Conservation (phyloP, 176 grass and related monocot species). For the Carex pumila region DNA sequence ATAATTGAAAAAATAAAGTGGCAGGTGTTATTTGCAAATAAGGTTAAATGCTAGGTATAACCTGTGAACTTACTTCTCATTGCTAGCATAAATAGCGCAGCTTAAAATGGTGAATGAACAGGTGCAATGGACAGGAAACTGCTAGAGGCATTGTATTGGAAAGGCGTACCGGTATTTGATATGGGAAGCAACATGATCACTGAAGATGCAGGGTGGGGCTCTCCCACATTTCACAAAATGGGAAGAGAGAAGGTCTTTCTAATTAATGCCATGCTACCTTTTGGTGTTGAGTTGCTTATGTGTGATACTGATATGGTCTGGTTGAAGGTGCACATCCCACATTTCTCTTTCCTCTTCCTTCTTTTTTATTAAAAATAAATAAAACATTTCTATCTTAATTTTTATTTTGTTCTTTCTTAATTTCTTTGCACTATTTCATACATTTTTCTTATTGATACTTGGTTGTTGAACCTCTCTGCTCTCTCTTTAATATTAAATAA, state of each 20-base stretch:
- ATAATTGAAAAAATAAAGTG: background rate
- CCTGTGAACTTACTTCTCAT: background rate
- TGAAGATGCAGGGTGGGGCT: conserved; percentile 84
- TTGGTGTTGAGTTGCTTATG: conserved; percentile 88
- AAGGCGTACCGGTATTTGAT: conserved; percentile 74
- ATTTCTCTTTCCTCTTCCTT: background rate
- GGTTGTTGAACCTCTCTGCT: background rate
- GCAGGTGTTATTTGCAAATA: background rate
- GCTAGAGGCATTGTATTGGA: conserved; percentile 69
- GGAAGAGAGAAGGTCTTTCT: conserved; percentile 94
- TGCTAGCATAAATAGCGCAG: background rate
- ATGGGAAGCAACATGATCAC: conserved; percentile 95
- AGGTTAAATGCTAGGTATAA: background rate
- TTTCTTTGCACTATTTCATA: background rate
- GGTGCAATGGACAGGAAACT: conserved; percentile 90
- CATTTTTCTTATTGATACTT: background rate
- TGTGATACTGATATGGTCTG: conserved; percentile 99
- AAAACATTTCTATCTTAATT: background rate
- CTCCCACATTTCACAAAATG: conserved; percentile 97
- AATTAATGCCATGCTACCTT: conserved; percentile 81
- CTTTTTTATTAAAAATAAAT: background rate
- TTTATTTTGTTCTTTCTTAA: background rate
- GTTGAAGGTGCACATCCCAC: conserved; percentile 46
- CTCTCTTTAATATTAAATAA: background rate
- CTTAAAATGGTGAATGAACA: background rate